A percentile compares a stretch with the other conserved stretches of the same genome.
Conservation (phyloP, 2,329 filamentous ascomycete species). For the Thielaviopsis punctulata region DNA sequence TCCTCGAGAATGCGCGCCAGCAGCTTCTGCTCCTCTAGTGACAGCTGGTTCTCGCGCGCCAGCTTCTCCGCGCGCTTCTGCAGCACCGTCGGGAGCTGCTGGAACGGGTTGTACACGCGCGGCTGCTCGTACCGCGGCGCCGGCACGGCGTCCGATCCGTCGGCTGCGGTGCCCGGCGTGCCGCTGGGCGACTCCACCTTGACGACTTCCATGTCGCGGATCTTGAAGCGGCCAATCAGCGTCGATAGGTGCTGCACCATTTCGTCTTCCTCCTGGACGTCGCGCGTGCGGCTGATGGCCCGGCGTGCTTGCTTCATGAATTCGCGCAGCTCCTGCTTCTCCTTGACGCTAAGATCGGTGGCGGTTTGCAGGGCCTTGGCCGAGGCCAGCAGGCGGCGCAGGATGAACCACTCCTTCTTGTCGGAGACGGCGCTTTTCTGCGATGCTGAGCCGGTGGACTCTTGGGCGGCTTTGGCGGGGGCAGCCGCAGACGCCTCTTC, state of each 20-base stretch:
- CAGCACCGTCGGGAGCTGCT: conserved; percentile 3
- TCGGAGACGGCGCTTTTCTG: conserved; percentile 19
- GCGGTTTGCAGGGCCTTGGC: conserved; percentile 37
- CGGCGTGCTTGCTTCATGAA: conserved; percentile 50
- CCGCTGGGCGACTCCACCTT: conserved; percentile 3
- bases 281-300: conserved; percentile 29
- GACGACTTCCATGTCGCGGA: conserved; percentile 16
- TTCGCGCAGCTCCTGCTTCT: conserved; percentile 59
- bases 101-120: conserved; percentile 10
- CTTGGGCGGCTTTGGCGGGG: conserved; percentile 16
- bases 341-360: conserved; percentile 41
- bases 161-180: background rate
- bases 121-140: conserved; percentile 10
- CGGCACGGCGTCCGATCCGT: conserved; percentile 1
- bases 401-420: conserved; percentile 14
- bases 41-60: conserved; percentile 20
- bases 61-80: conserved; percentile 19
- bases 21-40: conserved; percentile 33
- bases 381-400: conserved; percentile 36
- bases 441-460: conserved; percentile 14
- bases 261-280: conserved; percentile 26
- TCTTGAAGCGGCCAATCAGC: conserved; percentile 29
- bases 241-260: conserved; percentile 37
- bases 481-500: conserved; percentile 16
- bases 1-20: conserved; percentile 41